phyloP scores from a whole-genome alignment of 1,139 yeast species.

The Casaregolazyma lundiana region DNA sequence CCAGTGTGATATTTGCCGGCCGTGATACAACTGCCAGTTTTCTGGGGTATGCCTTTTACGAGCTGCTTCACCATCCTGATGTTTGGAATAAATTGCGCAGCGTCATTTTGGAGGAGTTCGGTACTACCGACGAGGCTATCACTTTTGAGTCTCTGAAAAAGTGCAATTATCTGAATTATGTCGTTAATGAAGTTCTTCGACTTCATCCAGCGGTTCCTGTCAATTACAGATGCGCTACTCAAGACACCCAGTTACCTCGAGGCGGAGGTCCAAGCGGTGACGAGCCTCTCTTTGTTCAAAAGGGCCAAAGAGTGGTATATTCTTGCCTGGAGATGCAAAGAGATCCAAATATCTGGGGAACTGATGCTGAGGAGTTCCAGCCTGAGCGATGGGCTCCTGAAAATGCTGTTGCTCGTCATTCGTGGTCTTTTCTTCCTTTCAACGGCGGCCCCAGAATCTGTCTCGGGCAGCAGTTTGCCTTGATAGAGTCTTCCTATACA shows the following conservation, averaged over 20 bases:
- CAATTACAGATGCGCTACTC: constrained; percentile 45
- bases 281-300: constrained; percentile 43
- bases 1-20: constrained; percentile 52
- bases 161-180: constrained; percentile 45
- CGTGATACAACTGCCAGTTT: constrained; percentile 58
- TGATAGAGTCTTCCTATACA: constrained; percentile 51
- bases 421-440: constrained; percentile 52
- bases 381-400: constrained; percentile 48
- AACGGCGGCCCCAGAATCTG: constrained; percentile 62
- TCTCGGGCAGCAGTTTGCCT: constrained; percentile 56
- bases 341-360: constrained; percentile 43
- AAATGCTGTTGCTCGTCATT: constrained; percentile 19
- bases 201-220: constrained; percentile 55
- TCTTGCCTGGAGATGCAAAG: constrained; percentile 46
- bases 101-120: constrained; percentile 35
- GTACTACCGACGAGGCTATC: constrained; percentile 20
- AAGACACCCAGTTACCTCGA: constrained; percentile 46
- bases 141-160: constrained; percentile 49
- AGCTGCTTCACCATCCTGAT: constrained; percentile 43
- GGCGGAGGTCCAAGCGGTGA: constrained; percentile 49
- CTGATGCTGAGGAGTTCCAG: constrained; percentile 43
- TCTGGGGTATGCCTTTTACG: constrained; percentile 45
- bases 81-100: constrained; percentile 39
- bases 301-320: constrained; percentile 46
- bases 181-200: constrained; percentile 49